Evolutionary conservation across 78 protist genomes (phyloP), one percentile per base, ranked within the genome.

Genomic region (Acrasis kona): DNA sequence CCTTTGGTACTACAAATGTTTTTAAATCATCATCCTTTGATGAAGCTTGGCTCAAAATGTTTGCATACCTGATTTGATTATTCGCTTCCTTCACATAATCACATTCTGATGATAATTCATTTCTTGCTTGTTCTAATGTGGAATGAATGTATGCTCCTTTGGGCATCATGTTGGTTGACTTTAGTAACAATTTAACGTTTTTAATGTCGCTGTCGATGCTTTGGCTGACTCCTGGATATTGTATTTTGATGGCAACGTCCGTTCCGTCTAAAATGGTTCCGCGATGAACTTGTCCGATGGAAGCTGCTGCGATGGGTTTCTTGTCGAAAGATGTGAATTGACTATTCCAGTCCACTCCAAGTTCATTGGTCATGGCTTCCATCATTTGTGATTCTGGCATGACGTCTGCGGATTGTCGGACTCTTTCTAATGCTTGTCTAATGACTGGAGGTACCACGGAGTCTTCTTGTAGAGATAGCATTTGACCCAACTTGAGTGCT

Each of bases 401-500:
- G 61, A 78, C 75, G 78, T 92, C 84, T 1, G 96, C 91, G 27
- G 39, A 50, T 50, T 87, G 40, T 42, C 96, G 80, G 37, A 92
- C 96, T 3, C 87, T 79, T 27, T 87, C 88, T 32, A 92, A 39
- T 10, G 78, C 74, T 6, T 10, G 19, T 31, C 4, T 70, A 19
- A 86, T 1, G 39, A 77, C 67, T 3, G 68, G 67, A 0, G 89
- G 82, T 4, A 87, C 19, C 64, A 83, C n/a, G 5, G 82, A 72
- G 1, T 87, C 86, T 77, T 90, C 94, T 41, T 91, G 91, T 10
- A 92, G 84, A n/a, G 86, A 74, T 2, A 92, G 64, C 27, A 92
- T 81, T 35, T 92, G 96, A 5, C 96, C 96, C 12, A 92, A 65
- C 71, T 92, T 92, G 27, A 92, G 69, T 5, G 96, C 96, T 30